Evolutionary conservation across 2,329 filamentous ascomycete genomes (phyloP).

Genomic region (Alternaria conjuncta): DNA sequence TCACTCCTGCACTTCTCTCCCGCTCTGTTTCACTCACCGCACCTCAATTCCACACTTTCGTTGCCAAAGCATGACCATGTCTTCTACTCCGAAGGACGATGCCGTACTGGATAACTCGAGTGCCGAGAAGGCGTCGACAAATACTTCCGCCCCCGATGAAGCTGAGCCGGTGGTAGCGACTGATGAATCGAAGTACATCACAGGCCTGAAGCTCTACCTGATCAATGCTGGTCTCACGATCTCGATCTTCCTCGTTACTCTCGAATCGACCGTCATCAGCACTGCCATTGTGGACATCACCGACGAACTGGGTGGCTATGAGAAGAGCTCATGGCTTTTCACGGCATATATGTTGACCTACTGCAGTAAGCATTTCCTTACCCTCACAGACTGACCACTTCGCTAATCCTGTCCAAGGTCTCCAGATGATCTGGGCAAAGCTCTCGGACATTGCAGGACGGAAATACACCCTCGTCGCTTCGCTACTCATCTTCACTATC

Average conservation of each 20-base stretch:
- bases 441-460: constrained; percentile 18
- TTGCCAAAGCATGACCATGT: not conserved
- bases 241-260: constrained; percentile 19
- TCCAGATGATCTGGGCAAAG: constrained; percentile 5
- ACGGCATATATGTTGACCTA: constrained; percentile 45
- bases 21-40: not conserved
- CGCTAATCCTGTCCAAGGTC: not conserved
- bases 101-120: not conserved
- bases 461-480: not conserved
- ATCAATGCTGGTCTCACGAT: constrained; percentile 1
- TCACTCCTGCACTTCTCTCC: not conserved
- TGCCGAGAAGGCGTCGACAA: not conserved
- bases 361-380: constrained; percentile 29
- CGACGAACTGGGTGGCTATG: constrained; percentile 41
- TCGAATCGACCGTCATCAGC: constrained; percentile 46
- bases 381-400: not conserved
- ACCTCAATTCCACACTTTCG: not conserved
- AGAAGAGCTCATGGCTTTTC: constrained; percentile 45
- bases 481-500: constrained; percentile 29
- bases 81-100: not conserved
- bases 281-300: constrained; percentile 46
- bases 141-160: not conserved
- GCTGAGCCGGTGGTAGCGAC: not conserved
- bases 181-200: not conserved
- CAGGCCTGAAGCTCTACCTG: constrained; percentile 4